phyloP scores from a whole-genome alignment of 1,284 basidiomycete genomes.

The Leccinum fuscescens region DNA sequence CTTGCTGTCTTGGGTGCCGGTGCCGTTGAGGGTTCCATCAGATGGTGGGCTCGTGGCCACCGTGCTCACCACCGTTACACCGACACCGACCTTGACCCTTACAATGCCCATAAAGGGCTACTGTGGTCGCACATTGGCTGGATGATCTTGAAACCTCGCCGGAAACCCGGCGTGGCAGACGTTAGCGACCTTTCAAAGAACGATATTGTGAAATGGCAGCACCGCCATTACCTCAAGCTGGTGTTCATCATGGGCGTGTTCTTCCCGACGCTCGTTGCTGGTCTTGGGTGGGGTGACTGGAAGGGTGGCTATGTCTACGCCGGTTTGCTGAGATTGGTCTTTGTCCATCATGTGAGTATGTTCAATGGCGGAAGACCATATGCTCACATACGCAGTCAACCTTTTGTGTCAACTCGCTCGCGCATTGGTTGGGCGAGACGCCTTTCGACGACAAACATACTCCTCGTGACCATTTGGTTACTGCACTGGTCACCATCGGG shows the following conservation, averaged over 20 bases:
- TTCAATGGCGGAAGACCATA: neutral
- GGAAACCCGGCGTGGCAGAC: slow-evolving; percentile 86
- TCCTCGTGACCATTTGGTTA: slow-evolving; percentile 85
- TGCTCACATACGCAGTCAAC: slow-evolving; percentile 61
- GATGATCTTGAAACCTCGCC: slow-evolving; percentile 83
- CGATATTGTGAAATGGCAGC: slow-evolving; percentile 84
- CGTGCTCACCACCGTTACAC: slow-evolving; percentile 39
- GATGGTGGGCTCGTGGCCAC: neutral
- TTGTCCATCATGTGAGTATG: slow-evolving; percentile 83
- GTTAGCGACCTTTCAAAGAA: slow-evolving; percentile 81
- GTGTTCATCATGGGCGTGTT: slow-evolving; percentile 73
- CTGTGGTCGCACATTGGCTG: slow-evolving; percentile 85
- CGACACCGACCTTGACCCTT: slow-evolving; percentile 93
- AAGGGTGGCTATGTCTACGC: slow-evolving; percentile 85
- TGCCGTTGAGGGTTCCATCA: slow-evolving; percentile 47
- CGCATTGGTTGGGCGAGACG: slow-evolving; percentile 90
- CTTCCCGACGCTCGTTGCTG: slow-evolving; percentile 76
- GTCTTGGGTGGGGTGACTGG: slow-evolving; percentile 82
- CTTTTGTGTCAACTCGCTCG: slow-evolving; percentile 94
- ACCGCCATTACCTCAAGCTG: slow-evolving; percentile 74
- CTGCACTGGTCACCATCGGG: slow-evolving; percentile 85
- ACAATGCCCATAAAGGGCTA: slow-evolving; percentile 85
- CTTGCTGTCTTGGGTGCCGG: slow-evolving; percentile 81
- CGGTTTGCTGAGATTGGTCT: slow-evolving; percentile 76
- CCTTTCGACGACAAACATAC: slow-evolving; percentile 96